These are phyloP conservation scores for Yamadazyma diospyri DNA, from an alignment of 1,139 yeast species.

Conservation along the genomic window DNA sequence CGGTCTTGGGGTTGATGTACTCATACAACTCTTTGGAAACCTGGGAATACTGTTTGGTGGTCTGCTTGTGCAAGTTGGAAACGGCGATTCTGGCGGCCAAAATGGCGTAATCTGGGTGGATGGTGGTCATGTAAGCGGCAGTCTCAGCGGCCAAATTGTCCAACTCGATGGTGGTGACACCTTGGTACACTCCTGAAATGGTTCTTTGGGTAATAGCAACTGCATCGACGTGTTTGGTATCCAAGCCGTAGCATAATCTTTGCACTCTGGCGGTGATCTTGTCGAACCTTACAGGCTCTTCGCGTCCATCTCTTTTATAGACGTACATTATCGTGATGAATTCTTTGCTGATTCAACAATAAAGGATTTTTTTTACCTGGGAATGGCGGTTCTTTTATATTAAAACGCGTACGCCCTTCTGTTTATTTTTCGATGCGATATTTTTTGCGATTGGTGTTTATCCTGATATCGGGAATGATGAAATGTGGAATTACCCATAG, in stretches of 20 bases:
- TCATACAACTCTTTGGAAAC: conserved; percentile 66
- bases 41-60: conserved; percentile 82
- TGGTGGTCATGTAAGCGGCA: conserved; percentile 94
- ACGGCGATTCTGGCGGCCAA: conserved; percentile 95
- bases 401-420: conserved; percentile 8
- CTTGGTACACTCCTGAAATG: conserved; percentile 89
- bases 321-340: conserved; percentile 46
- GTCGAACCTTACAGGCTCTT: conserved; percentile 83
- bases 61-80: conserved; percentile 87
- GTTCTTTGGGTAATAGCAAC: conserved; percentile 87
- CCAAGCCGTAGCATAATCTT: conserved; percentile 74
- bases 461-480: conserved; percentile 1
- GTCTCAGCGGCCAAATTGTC: conserved; percentile 96
- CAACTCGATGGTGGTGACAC: conserved; percentile 91
- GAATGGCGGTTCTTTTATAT: conserved; percentile 4
- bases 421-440: conserved; percentile 5
- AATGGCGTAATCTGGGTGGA: conserved; percentile 93
- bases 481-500: not conserved
- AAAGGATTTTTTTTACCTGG: not conserved
- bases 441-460: conserved; percentile 1
- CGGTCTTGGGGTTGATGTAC: conserved; percentile 74
- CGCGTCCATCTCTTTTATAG: conserved; percentile 68
- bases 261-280: conserved; percentile 51
- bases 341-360: not conserved
- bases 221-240: conserved; percentile 79